These are phyloP conservation scores for Aspergillus sp. DNA, from an alignment of 2,329 filamentous ascomycete species.

Conservation along the genomic window DNA sequence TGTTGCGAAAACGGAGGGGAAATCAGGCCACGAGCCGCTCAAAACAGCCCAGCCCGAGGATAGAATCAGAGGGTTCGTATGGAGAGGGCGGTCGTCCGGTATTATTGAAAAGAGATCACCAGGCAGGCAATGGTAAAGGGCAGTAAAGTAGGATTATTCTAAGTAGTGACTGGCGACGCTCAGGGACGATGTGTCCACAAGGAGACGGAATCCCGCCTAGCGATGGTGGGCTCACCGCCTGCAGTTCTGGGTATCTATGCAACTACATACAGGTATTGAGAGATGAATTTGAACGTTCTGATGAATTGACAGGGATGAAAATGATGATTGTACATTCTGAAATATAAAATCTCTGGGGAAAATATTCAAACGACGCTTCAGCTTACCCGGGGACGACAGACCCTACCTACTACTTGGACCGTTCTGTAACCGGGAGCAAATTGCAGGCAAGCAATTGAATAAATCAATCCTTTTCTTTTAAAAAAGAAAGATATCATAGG, in stretches of 20 bases:
- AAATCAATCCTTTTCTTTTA: not conserved
- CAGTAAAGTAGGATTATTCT: not conserved
- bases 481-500: not conserved
- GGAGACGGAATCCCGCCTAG: conserved; percentile 26
- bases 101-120: not conserved
- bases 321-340: too few species aligned
- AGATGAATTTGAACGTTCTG: not conserved
- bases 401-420: too few species aligned
- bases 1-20: conserved; percentile 17
- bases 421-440: too few species aligned
- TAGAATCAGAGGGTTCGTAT: conserved; percentile 9
- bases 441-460: not conserved
- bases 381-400: too few species aligned
- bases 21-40: conserved; percentile 28
- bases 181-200: conserved; percentile 26
- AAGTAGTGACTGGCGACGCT: not conserved
- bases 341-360: too few species aligned
- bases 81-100: not conserved
- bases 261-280: not conserved
- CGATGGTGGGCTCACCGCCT: conserved; percentile 20
- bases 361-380: too few species aligned
- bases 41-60: conserved; percentile 22
- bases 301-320: too few species aligned
- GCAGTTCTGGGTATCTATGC: conserved; percentile 6
- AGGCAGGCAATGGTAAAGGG: conserved; percentile 12